Percentiles rank a stretch among this genome's conserved stretches.
These are phyloP conservation scores for Theobroma grandiflorum DNA, from an alignment of 441 rosid species.

Conservation along the genomic window DNA sequence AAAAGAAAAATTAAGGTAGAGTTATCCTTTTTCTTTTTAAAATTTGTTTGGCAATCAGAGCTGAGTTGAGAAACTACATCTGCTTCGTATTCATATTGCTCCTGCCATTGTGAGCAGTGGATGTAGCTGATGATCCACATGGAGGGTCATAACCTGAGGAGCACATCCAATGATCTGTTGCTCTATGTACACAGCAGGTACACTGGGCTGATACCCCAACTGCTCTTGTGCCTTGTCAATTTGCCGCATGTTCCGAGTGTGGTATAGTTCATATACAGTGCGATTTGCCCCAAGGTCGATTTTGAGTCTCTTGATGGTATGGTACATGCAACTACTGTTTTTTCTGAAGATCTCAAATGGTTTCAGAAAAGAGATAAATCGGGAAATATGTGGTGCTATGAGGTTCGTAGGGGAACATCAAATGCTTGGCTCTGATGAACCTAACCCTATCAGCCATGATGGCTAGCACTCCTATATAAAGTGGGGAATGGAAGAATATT, in stretches of 20 bases:
- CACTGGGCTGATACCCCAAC: slow-evolving; percentile 41
- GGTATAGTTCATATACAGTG: slow-evolving; percentile 60
- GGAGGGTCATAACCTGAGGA: slow-evolving; percentile 58
- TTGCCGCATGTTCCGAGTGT: slow-evolving; percentile 50
- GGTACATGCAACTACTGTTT: slow-evolving; percentile 60
- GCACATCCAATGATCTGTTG: slow-evolving; percentile 60
- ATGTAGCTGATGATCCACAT: slow-evolving; percentile 45
- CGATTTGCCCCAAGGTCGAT: slow-evolving; percentile 54
- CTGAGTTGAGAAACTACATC: not conserved
- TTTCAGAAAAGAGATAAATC: not conserved
- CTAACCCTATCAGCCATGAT: not conserved
- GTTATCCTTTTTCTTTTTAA: not conserved
- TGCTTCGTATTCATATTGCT: slow-evolving; percentile 53
- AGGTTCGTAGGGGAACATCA: not conserved
- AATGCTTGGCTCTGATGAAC: not conserved
- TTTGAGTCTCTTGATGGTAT: slow-evolving; percentile 52
- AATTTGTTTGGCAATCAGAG: not conserved
- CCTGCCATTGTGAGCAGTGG: slow-evolving; percentile 51
- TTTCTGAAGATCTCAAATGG: slow-evolving; percentile 51
- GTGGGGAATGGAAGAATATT: not conserved
- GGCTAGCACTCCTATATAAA: not conserved
- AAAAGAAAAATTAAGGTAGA: not conserved
- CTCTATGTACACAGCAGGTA: slow-evolving; percentile 62
- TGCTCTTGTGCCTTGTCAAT: slow-evolving; percentile 54
- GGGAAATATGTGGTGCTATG: not conserved